Percentiles rank a stretch among this genome's conserved stretches.
Conservation (phyloP, 352 stramenopile species). For the Blastocystis sp. region DNA sequence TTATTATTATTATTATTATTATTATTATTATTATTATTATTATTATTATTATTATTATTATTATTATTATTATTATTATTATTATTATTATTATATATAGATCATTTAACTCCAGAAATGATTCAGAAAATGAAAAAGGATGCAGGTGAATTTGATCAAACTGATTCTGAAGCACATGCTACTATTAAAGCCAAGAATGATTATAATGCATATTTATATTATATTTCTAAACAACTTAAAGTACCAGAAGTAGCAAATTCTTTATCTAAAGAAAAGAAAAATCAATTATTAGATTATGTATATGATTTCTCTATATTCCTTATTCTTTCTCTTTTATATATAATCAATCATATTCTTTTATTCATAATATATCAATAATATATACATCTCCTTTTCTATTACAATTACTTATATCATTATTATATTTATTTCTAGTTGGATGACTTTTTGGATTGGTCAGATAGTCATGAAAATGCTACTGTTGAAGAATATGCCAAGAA, state of each 20-base stretch:
- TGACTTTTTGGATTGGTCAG: slow-evolving; percentile 21
- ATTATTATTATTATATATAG: slow-evolving; percentile 37
- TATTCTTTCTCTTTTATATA: no score
- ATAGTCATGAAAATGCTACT: slow-evolving; percentile 14
- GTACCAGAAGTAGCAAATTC: slow-evolving; percentile 23
- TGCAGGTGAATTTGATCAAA: slow-evolving; percentile 59
- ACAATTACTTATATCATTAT: no score
- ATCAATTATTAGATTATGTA: slow-evolving; percentile 3
- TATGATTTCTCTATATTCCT: no score
- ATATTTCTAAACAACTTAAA: slow-evolving; percentile 23
- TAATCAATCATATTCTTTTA: no score
- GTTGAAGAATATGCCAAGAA: slow-evolving; percentile 19
- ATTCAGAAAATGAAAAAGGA: slow-evolving; percentile 68
- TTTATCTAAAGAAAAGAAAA: slow-evolving; percentile 24
- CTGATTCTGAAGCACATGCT: slow-evolving; percentile 42
- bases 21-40: no score
- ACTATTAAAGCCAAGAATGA: slow-evolving; percentile 7
- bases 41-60: no score
- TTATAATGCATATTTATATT: slow-evolving; percentile 29
- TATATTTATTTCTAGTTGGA: no score
- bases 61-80: no score
- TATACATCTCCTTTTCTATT: no score
- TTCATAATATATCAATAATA: no score
- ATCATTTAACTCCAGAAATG: slow-evolving; percentile 57
- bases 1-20: no score